phyloP scores from a whole-genome alignment of 1,139 yeast species.

The Candida buenavistaensis region DNA sequence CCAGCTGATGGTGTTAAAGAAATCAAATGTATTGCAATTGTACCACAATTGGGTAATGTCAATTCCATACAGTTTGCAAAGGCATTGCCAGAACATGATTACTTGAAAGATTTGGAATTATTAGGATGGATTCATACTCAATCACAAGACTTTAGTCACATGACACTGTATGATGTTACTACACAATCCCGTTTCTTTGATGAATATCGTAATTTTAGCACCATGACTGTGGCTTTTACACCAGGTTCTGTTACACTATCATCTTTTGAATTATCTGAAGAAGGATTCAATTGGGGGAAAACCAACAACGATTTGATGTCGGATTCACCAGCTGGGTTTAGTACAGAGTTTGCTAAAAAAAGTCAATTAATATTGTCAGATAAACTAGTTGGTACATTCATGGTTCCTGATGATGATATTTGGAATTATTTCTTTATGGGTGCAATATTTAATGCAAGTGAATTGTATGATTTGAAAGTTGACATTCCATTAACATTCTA shows the following conservation, averaged over 20 bases:
- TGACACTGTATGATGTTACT: constrained; percentile 73
- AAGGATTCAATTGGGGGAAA: constrained; percentile 80
- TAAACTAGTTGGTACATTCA: constrained; percentile 73
- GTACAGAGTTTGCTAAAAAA: constrained; percentile 55
- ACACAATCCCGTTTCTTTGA: constrained; percentile 40
- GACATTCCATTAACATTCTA: constrained; percentile 84
- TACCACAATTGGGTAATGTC: constrained; percentile 84
- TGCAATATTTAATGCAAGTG: constrained; percentile 69
- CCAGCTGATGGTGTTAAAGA: constrained; percentile 80
- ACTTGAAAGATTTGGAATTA: constrained; percentile 52
- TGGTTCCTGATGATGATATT: constrained; percentile 80
- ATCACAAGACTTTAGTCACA: constrained; percentile 54
- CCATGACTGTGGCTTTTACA: constrained; percentile 69
- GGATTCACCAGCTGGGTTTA: constrained; percentile 62
- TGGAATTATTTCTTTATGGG: constrained; percentile 96
- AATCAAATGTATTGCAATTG: constrained; percentile 69
- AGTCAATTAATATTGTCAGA: constrained; percentile 78
- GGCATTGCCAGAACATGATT: constrained; percentile 38
- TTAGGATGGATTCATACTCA: constrained; percentile 87
- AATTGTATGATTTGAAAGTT: constrained; percentile 63
- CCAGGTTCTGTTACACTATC: constrained; percentile 84
- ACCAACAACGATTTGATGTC: constrained; percentile 58
- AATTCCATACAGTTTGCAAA: constrained; percentile 65
- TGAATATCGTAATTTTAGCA: constrained; percentile 43
- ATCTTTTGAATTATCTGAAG: constrained; percentile 59